These are phyloP conservation scores for Aphanomyces stellatus DNA, from an alignment of 352 stramenopile genomes.

Conservation along the genomic window DNA sequence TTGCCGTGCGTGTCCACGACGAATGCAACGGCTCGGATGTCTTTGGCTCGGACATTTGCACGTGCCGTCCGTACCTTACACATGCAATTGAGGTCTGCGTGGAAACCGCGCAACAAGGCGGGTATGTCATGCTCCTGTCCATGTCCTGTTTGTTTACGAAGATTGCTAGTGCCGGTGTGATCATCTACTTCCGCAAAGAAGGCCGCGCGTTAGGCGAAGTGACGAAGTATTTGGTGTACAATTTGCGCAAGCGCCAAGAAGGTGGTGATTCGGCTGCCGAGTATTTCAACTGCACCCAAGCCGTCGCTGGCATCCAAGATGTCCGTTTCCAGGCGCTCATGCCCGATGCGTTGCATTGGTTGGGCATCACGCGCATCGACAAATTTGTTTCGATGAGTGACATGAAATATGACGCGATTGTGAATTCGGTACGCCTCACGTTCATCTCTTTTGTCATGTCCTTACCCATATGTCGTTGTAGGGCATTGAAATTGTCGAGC, in stretches of 20 bases:
- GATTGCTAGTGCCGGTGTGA: slow-evolving; percentile 79
- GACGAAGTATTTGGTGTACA: slow-evolving; percentile 99
- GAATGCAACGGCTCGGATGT: slow-evolving; percentile 99
- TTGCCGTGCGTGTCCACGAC: slow-evolving; percentile 97
- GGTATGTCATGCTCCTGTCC: slow-evolving; percentile 39
- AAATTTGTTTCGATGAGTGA: slow-evolving; percentile 97
- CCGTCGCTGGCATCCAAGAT: slow-evolving; percentile 96
- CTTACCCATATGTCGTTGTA: no score
- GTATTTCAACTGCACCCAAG: slow-evolving; percentile 99
- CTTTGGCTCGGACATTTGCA: slow-evolving; percentile 98
- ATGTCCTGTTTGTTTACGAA: neutral
- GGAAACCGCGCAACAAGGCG: slow-evolving; percentile 94
- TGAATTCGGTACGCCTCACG: slow-evolving; percentile 74
- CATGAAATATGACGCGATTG: slow-evolving; percentile 99
- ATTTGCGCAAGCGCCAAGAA: slow-evolving; percentile 97
- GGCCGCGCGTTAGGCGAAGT: slow-evolving; percentile 95
- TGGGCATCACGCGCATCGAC: slow-evolving; percentile 93
- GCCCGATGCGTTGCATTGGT: slow-evolving; percentile 98
- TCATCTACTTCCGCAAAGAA: slow-evolving; percentile 99
- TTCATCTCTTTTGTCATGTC: neutral
- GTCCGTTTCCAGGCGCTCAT: slow-evolving; percentile 98
- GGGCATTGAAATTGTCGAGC: slow-evolving; percentile 98
- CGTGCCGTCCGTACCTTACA: slow-evolving; percentile 97
- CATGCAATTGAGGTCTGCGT: slow-evolving; percentile 99
- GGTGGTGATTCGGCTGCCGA: slow-evolving; percentile 94